A percentile compares a stretch with the other conserved stretches of the same genome.
Conservation (phyloP, 768 basidiomycete genomes). For the Amanita rubescens region DNA sequence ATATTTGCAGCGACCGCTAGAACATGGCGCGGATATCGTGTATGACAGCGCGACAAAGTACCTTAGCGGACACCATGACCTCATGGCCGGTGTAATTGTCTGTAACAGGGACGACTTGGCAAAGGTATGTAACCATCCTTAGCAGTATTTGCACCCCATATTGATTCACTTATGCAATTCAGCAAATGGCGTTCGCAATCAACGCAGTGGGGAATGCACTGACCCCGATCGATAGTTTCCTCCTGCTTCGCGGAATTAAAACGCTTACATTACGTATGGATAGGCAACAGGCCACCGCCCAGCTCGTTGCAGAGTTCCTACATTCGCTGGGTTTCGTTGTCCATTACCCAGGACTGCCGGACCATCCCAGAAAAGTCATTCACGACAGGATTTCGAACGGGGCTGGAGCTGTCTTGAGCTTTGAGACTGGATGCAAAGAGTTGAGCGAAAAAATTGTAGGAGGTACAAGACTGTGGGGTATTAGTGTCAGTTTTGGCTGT, state of each 20-base stretch:
- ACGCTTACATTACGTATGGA: slow-evolving; percentile 96
- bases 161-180: slow-evolving; percentile 7
- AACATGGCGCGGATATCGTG: slow-evolving; percentile 94
- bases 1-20: slow-evolving; percentile 89
- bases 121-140: slow-evolving; percentile 43
- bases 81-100: slow-evolving; percentile 95
- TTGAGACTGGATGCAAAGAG: slow-evolving; percentile 87
- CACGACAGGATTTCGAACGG: slow-evolving; percentile 89
- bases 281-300: slow-evolving; percentile 78
- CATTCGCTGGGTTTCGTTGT: slow-evolving; percentile 79
- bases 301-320: slow-evolving; percentile 82
- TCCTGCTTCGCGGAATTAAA: slow-evolving; percentile 91
- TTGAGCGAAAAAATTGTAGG: slow-evolving; percentile 91
- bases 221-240: slow-evolving; percentile 93
- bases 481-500: slow-evolving; percentile 96
- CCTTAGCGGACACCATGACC: slow-evolving; percentile 94
- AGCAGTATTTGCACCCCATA: background rate
- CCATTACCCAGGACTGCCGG: slow-evolving; percentile 83
- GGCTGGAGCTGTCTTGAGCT: slow-evolving; percentile 89
- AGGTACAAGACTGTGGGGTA: slow-evolving; percentile 90
- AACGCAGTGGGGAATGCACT: slow-evolving; percentile 93
- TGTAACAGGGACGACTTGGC: slow-evolving; percentile 90
- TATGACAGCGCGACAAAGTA: slow-evolving; percentile 99
- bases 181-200: slow-evolving; percentile 88
- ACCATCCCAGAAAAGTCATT: slow-evolving; percentile 80